Evolutionary conservation across 805 yeast species (phyloP), one percentile per base, ranked within the genome.

Genomic region (Cyberlindnera subsufficiens): DNA sequence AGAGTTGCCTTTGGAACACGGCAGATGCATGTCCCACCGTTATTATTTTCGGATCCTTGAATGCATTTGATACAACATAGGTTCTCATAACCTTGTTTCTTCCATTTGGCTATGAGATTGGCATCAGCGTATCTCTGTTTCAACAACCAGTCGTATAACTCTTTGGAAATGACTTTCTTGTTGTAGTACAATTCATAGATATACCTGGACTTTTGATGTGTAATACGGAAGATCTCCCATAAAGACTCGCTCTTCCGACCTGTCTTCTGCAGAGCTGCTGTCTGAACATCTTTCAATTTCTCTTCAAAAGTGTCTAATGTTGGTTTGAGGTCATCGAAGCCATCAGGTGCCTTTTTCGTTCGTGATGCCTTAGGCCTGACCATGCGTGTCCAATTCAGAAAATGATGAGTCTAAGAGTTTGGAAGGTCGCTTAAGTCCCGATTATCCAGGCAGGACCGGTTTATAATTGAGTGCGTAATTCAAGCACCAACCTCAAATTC

Each of bases 1-100:
- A 79, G 57, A 4, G 71, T 76, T 2, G 73, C 73, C 50, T 78
- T 71, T 1, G 96, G 96, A 2, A 89, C 96, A 42, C 97, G 66
- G 58, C 97, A 89, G 17, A 89, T 77, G 62, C 97, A 89, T 0
- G 88, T 76, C 6, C 78, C 73, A 5, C 78, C 78, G 52, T 81
- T 84, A 52, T 76, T 76, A 36, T 72, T 79, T 47, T 83, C 88
- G 32, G 61, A 61, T 22, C 71, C 71, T 54, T 77, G 77, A 30
- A 89, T 86, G 59, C 97, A 89, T 49, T 75, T 72, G 45, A 89
- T 61, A 59, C 97, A 89, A 57, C 97, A 89, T 37, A 89, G 65
- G 43, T 82, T 75, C 57, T 89, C 96, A 60, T 89, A 89, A 9
- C 96, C 96, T 55, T 77, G 80, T 55, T 81, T 82, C 61, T 77